These are phyloP conservation scores for Lentinula guzmanii DNA, from an alignment of 768 basidiomycete genomes.

Conservation along the genomic window DNA sequence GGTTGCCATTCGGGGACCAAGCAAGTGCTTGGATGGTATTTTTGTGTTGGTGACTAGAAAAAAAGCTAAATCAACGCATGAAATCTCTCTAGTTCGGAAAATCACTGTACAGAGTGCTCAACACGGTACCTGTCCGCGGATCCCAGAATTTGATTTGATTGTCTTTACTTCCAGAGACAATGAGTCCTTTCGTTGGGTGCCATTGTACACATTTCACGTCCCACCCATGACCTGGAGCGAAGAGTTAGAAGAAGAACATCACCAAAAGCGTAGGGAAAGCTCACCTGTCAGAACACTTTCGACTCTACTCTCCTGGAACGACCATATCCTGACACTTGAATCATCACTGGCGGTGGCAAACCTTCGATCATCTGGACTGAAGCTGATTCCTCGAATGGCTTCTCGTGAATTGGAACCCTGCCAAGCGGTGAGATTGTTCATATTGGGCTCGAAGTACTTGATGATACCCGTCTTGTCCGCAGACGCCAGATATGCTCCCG, in stretches of 20 bases:
- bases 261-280: slow-evolving; percentile 1
- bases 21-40: slow-evolving; percentile 90
- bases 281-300: slow-evolving; percentile 83
- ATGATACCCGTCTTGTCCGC: slow-evolving; percentile 91
- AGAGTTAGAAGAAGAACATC: background rate
- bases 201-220: slow-evolving; percentile 98
- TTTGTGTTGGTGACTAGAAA: slow-evolving; percentile 87
- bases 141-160: slow-evolving; percentile 99
- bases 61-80: background rate
- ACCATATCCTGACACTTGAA: slow-evolving; percentile 92
- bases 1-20: slow-evolving; percentile 94
- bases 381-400: slow-evolving; percentile 86
- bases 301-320: slow-evolving; percentile 84
- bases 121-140: slow-evolving; percentile 83
- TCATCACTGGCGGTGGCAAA: slow-evolving; percentile 98
- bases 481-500: slow-evolving; percentile 89
- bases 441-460: slow-evolving; percentile 98
- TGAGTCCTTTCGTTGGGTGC: slow-evolving; percentile 95
- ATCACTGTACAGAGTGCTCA: slow-evolving; percentile 77
- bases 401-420: slow-evolving; percentile 83
- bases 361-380: slow-evolving; percentile 85
- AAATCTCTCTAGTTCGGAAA: background rate
- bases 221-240: slow-evolving; percentile 84
- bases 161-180: slow-evolving; percentile 95
- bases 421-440: slow-evolving; percentile 97